phyloP scores from a whole-genome alignment of 768 basidiomycete genomes.

The Boletus sp. region DNA sequence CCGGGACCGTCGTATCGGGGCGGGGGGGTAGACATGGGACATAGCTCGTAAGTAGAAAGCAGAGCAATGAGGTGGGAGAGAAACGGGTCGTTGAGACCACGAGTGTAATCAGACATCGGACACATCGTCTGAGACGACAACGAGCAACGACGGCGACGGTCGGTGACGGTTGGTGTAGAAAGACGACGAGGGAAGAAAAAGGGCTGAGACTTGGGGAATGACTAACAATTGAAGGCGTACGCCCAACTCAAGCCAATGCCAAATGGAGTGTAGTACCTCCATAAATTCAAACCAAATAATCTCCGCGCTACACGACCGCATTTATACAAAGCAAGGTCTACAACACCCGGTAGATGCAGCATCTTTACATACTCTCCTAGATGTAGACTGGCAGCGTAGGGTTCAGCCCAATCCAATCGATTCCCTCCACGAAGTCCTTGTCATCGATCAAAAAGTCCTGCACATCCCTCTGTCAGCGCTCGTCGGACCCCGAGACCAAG shows the following conservation, averaged over 20 bases:
- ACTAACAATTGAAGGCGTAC: not conserved
- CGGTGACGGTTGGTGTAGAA: conserved; percentile 10
- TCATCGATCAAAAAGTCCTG: conserved; percentile 87
- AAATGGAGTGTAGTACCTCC: not conserved
- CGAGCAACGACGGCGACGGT: conserved; percentile 1
- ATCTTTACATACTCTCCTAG: conserved; percentile 27
- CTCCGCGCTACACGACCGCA: conserved; percentile 15
- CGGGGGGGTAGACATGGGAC: conserved; percentile 46
- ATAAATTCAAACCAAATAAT: conserved; percentile 8
- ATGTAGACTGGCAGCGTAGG: conserved; percentile 81
- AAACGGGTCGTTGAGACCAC: conserved; percentile 36
- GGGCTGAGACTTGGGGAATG: not conserved
- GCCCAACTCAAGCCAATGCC: not conserved
- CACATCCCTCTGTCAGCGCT: conserved; percentile 6
- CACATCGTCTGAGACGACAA: conserved; percentile 33
- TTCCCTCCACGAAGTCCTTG: conserved; percentile 62
- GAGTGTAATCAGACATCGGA: conserved; percentile 25
- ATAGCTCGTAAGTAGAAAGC: conserved; percentile 57
- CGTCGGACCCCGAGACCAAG: not conserved
- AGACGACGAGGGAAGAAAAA: not conserved
- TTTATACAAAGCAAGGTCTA: not conserved
- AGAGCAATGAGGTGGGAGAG: conserved; percentile 54
- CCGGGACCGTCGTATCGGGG: conserved; percentile 54
- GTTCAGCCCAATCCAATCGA: conserved; percentile 72
- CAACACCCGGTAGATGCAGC: not conserved